Conservation (phyloP, 2,329 filamentous ascomycete genomes). For the Penicillium digitatum region DNA sequence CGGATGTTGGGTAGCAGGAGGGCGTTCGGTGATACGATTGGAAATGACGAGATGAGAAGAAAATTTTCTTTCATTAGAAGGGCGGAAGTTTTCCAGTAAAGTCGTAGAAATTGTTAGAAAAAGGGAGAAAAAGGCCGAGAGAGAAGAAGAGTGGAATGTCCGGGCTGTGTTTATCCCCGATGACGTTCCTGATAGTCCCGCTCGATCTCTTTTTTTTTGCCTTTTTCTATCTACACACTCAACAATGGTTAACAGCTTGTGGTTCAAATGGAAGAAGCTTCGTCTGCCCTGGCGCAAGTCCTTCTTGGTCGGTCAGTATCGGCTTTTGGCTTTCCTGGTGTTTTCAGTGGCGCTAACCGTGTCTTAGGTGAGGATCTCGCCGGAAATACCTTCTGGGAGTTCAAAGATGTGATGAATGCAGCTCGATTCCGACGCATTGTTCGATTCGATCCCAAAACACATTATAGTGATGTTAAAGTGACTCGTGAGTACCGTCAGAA, state of each 20-base stretch:
- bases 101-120: neutral
- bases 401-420: constrained; percentile 55
- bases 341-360: constrained; percentile 11
- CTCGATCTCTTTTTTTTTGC: constrained; percentile 5
- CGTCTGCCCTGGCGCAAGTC: constrained; percentile 59
- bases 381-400: constrained; percentile 66
- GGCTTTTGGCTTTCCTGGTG: neutral
- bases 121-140: neutral
- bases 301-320: constrained; percentile 53
- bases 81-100: neutral
- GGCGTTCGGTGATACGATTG: neutral
- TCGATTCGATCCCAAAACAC: constrained; percentile 50
- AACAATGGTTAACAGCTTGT: constrained; percentile 48
- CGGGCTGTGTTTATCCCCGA: constrained; percentile 25
- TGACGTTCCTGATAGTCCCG: constrained; percentile 24
- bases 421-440: constrained; percentile 57
- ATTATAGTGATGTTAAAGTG: constrained; percentile 59
- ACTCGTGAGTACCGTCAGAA: constrained; percentile 45
- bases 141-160: constrained; percentile 20
- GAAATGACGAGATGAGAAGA: neutral
- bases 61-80: neutral
- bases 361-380: constrained; percentile 55
- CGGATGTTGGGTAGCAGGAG: constrained; percentile 20
- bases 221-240: constrained; percentile 11
- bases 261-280: constrained; percentile 61